phyloP scores from a whole-genome alignment of 169 alveolate species.

The Neospora caninum region DNA sequence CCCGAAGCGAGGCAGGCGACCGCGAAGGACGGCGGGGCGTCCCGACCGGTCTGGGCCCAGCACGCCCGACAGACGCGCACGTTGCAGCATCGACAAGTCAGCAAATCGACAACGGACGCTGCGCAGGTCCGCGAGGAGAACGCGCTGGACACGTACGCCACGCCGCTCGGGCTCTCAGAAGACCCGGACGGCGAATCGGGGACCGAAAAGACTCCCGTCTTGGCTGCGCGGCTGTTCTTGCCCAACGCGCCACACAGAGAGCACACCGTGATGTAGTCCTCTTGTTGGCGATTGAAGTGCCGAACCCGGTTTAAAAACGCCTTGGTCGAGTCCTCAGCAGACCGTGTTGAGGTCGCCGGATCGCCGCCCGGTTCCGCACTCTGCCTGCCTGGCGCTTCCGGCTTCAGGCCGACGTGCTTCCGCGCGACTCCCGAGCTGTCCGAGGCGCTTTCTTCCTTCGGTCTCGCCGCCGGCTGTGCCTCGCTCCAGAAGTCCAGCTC shows the following conservation, averaged over 20 bases:
- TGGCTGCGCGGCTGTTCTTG: background rate
- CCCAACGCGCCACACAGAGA: background rate
- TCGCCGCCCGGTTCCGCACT: too few species aligned
- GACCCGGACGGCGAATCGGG: background rate
- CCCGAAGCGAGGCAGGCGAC: background rate
- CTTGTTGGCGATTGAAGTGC: background rate
- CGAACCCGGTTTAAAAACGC: background rate
- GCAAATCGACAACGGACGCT: background rate
- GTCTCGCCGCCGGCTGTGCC: background rate
- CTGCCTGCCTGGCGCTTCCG: background rate
- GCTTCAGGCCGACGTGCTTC: background rate
- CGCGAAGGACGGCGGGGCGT: constrained; percentile 10
- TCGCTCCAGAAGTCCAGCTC: background rate
- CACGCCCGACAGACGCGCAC: constrained; percentile 53
- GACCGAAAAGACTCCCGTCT: background rate
- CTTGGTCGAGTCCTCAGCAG: background rate
- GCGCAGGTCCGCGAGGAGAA: background rate
- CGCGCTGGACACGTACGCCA: background rate
- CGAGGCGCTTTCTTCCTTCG: background rate
- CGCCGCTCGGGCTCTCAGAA: background rate
- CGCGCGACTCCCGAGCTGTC: background rate
- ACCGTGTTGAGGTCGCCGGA: background rate
- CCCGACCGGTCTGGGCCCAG: constrained; percentile 37
- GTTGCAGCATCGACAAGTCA: constrained; percentile 32
- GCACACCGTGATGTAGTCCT: constrained; percentile 13